Evolutionary conservation across 2,329 filamentous ascomycete genomes (phyloP).

Genomic region (Tolypocladium pustulatum): DNA sequence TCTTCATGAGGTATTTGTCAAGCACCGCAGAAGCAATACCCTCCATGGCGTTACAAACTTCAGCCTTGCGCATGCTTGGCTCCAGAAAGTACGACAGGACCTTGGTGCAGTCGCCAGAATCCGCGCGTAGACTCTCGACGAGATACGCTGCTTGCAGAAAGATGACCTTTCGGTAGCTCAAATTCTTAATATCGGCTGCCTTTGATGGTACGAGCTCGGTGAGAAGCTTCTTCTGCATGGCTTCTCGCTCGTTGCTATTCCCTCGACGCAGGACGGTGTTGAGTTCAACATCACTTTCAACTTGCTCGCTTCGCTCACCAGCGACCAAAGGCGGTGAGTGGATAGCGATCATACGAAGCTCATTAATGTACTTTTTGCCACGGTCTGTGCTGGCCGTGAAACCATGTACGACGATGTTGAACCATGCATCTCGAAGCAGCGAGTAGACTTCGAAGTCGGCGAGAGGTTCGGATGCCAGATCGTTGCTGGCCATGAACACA

Average conservation of each 20-base stretch:
- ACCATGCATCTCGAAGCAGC: conserved; percentile 87
- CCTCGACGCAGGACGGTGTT: conserved; percentile 88
- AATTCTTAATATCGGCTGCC: conserved; percentile 64
- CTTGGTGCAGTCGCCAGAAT: conserved; percentile 81
- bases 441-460: conserved; percentile 60
- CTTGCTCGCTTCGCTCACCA: conserved; percentile 77
- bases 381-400: conserved; percentile 67
- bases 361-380: conserved; percentile 61
- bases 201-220: conserved; percentile 63
- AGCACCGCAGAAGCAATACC: conserved; percentile 58
- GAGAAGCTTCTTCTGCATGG: conserved; percentile 72
- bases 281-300: conserved; percentile 93
- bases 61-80: conserved; percentile 61
- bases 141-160: conserved; percentile 87
- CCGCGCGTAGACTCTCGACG: conserved; percentile 78
- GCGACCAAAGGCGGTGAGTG: conserved; percentile 81
- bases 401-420: conserved; percentile 92
- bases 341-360: conserved; percentile 74
- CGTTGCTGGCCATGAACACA: conserved; percentile 62
- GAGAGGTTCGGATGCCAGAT: conserved; percentile 37
- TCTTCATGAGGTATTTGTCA: conserved; percentile 68
- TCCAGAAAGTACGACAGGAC: conserved; percentile 91
- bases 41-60: conserved; percentile 56
- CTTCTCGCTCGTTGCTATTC: conserved; percentile 66
- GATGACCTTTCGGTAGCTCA: conserved; percentile 84